A percentile compares a stretch with the other conserved stretches of the same genome.
phyloP scores from a whole-genome alignment of 2,329 filamentous ascomycete species.

The Trichoderma asperellum region DNA sequence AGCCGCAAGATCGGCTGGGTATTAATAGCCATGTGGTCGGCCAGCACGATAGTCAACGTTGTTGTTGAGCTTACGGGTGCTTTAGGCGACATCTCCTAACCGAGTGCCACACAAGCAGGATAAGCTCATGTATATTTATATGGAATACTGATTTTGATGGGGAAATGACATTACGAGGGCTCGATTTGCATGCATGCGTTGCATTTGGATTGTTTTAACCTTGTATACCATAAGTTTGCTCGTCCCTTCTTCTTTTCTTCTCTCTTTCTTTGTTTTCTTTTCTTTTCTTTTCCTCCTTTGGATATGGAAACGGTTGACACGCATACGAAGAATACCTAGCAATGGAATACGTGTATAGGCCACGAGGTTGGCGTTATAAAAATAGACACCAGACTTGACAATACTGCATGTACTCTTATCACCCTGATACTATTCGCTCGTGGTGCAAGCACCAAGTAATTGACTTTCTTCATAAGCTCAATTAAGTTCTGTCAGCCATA shows the following conservation, averaged over 20 bases:
- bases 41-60: conserved; percentile 82
- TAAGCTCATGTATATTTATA: not conserved
- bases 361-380: not conserved
- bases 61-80: conserved; percentile 71
- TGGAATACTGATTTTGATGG: not conserved
- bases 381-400: not conserved
- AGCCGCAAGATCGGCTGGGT: conserved; percentile 80
- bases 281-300: not conserved
- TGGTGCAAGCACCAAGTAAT: not conserved
- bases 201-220: not conserved
- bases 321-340: not conserved
- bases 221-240: conserved; percentile 1
- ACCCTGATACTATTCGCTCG: not conserved
- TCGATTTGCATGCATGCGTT: not conserved
- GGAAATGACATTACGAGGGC: not conserved
- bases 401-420: not conserved
- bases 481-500: not conserved
- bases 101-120: not conserved
- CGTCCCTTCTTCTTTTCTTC: too few species aligned
- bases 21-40: conserved; percentile 76
- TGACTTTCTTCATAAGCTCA: not conserved
- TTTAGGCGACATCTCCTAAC: conserved; percentile 42
- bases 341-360: not conserved
- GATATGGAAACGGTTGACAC: not conserved
- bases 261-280: not conserved